A percentile compares a stretch with the other conserved stretches of the same genome.
phyloP scores from a whole-genome alignment of 106 monocot genomes.

The Dendrobium officinale region DNA sequence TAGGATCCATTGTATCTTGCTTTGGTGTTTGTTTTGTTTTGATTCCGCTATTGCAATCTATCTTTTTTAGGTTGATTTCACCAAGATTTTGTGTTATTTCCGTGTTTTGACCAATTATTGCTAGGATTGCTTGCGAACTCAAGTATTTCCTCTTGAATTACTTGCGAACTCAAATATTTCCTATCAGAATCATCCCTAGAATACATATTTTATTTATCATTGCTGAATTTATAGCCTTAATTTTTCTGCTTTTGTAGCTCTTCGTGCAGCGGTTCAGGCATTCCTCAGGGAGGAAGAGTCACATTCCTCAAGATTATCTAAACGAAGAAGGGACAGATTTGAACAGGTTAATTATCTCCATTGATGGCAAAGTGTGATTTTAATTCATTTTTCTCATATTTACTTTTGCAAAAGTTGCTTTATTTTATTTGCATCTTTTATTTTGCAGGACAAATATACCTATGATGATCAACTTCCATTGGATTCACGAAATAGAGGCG shows the following conservation, averaged over 20 bases:
- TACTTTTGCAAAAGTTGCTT: not conserved
- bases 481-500: slow-evolving; percentile 66
- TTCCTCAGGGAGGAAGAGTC: slow-evolving; percentile 69
- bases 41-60: too few relatives aligned
- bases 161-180: too few relatives aligned
- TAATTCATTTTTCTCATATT: not conserved
- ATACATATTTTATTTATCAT: not conserved
- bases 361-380: not conserved
- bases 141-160: too few relatives aligned
- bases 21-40: too few relatives aligned
- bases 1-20: too few relatives aligned
- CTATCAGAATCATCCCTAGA: too few relatives aligned
- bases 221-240: not conserved
- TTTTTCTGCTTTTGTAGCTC: slow-evolving; percentile 34
- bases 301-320: slow-evolving; percentile 34
- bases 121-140: too few relatives aligned
- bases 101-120: too few relatives aligned
- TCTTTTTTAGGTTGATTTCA: too few relatives aligned
- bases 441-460: slow-evolving; percentile 47
- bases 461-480: slow-evolving; percentile 34
- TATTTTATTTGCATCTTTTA: not conserved
- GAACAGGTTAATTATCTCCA: slow-evolving; percentile 41
- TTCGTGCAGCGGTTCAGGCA: slow-evolving; percentile 84
- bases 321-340: slow-evolving; percentile 64
- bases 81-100: too few relatives aligned